Evolutionary conservation across 805 yeast species (phyloP).

Genomic region (Zygosaccharomyces bailii): DNA sequence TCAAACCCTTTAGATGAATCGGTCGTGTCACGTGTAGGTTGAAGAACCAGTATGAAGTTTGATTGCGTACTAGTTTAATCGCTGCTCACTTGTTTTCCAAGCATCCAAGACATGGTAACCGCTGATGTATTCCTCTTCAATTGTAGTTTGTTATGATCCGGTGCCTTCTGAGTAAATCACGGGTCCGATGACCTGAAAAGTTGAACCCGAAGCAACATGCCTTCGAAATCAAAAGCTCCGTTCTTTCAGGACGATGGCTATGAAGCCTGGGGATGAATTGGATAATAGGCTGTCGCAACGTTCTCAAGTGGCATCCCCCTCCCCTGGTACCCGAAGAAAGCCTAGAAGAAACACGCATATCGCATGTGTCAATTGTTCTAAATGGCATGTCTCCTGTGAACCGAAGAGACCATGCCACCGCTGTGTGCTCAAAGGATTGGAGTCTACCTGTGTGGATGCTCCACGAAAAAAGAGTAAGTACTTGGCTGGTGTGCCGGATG

Average conservation of each 20-base stretch:
- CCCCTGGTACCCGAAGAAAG: conserved; percentile 6
- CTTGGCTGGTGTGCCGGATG: conserved; percentile 55
- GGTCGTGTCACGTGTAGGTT: too few species aligned
- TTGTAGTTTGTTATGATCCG: background rate
- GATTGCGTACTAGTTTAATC: too few species aligned
- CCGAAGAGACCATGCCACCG: conserved; percentile 74
- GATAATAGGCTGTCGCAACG: background rate
- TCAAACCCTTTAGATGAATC: background rate
- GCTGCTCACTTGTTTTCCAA: too few species aligned
- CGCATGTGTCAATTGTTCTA: conserved; percentile 89
- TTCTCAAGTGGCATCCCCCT: background rate
- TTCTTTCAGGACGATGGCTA: background rate
- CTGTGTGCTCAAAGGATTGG: conserved; percentile 67
- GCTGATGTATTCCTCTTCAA: too few species aligned
- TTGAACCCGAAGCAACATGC: background rate
- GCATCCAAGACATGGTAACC: too few species aligned
- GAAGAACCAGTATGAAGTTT: too few species aligned
- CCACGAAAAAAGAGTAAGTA: conserved; percentile 85
- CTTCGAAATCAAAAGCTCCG: background rate
- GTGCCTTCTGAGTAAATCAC: background rate
- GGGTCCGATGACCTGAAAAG: conserved; percentile 4
- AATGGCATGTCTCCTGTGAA: conserved; percentile 91
- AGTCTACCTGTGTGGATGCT: conserved; percentile 77
- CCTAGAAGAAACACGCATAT: conserved; percentile 58
- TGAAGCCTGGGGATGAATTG: conserved; percentile 4